Percentiles rank a stretch among this genome's conserved stretches.
phyloP scores from a whole-genome alignment of 2,329 filamentous ascomycete species.

The Iodosphaeria phyllophila region DNA sequence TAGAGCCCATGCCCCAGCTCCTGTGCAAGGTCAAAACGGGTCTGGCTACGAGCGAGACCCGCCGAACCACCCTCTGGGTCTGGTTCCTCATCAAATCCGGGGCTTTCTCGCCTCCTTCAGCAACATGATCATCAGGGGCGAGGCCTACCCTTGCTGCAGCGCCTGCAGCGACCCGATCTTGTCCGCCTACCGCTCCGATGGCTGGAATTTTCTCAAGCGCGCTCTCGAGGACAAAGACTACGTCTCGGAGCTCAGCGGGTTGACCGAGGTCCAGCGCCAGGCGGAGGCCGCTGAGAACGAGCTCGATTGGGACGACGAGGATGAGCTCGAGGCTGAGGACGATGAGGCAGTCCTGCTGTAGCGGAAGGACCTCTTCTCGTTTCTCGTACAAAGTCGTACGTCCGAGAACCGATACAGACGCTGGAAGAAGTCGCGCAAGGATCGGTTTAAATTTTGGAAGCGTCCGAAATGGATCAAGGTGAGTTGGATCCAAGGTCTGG shows the following conservation, averaged over 20 bases:
- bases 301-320: slow-evolving; percentile 16
- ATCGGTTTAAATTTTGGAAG: slow-evolving; percentile 11
- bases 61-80: slow-evolving; percentile 39
- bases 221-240: slow-evolving; percentile 61
- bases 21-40: slow-evolving; percentile 19
- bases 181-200: slow-evolving; percentile 43
- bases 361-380: no score
- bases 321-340: slow-evolving; percentile 13
- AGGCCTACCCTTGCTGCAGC: slow-evolving; percentile 65
- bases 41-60: slow-evolving; percentile 33
- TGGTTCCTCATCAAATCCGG: slow-evolving; percentile 65
- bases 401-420: slow-evolving; percentile 5
- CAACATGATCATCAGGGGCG: slow-evolving; percentile 53
- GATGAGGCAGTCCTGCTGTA: slow-evolving; percentile 16
- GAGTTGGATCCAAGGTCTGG: no score
- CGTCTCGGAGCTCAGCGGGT: slow-evolving; percentile 46
- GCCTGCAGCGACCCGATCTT: slow-evolving; percentile 59
- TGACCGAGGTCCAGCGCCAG: slow-evolving; percentile 15
- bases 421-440: slow-evolving; percentile 6
- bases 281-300: slow-evolving; percentile 11
- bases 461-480: slow-evolving; percentile 8
- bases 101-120: slow-evolving; percentile 60
- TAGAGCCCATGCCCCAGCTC: slow-evolving; percentile 41
- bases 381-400: no score
- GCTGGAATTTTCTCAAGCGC: slow-evolving; percentile 60